Percentiles rank a stretch among this genome's conserved stretches.
phyloP scores from a whole-genome alignment of 2,329 filamentous ascomycete genomes.

The Ophiostoma populinum region DNA sequence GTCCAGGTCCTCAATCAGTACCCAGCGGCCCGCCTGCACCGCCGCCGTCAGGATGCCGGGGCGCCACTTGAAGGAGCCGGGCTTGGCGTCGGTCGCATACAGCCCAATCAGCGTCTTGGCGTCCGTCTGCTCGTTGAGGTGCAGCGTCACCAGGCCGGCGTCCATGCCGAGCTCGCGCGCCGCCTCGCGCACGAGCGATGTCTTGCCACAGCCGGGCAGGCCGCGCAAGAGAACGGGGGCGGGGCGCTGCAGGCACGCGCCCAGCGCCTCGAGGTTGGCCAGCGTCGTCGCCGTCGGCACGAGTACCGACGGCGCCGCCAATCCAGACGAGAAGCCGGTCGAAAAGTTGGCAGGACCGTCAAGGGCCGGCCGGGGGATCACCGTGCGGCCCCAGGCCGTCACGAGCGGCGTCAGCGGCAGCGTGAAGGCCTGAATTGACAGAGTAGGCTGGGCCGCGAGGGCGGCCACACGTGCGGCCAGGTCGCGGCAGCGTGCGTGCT shows the following conservation, averaged over 20 bases:
- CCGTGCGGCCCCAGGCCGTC: slow-evolving; percentile 44
- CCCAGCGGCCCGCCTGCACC: slow-evolving; percentile 86
- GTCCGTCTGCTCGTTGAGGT: slow-evolving; percentile 96
- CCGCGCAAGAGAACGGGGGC: slow-evolving; percentile 70
- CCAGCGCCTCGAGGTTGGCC: slow-evolving; percentile 53
- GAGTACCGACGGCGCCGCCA: slow-evolving; percentile 34
- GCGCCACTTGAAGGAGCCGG: slow-evolving; percentile 82
- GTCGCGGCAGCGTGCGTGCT: slow-evolving; percentile 34
- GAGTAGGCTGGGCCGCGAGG: slow-evolving; percentile 17
- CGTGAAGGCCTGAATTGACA: slow-evolving; percentile 7
- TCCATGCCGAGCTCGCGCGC: slow-evolving; percentile 66
- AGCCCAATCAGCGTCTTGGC: slow-evolving; percentile 90
- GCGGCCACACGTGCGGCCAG: slow-evolving; percentile 26
- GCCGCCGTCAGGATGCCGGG: slow-evolving; percentile 87
- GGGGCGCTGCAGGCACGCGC: slow-evolving; percentile 44
- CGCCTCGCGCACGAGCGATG: slow-evolving; percentile 65
- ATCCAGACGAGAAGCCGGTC: too few species aligned
- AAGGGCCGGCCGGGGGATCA: slow-evolving; percentile 46
- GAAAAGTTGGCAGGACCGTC: slow-evolving; percentile 12
- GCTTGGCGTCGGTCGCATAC: slow-evolving; percentile 76
- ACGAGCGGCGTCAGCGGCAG: slow-evolving; percentile 39
- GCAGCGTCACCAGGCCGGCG: slow-evolving; percentile 74
- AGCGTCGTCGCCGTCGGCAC: slow-evolving; percentile 58
- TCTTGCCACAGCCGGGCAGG: slow-evolving; percentile 78
- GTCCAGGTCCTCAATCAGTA: slow-evolving; percentile 92